Evolutionary conservation across 1,284 basidiomycete species (phyloP).

Genomic region (Ceratobasidium sp.): DNA sequence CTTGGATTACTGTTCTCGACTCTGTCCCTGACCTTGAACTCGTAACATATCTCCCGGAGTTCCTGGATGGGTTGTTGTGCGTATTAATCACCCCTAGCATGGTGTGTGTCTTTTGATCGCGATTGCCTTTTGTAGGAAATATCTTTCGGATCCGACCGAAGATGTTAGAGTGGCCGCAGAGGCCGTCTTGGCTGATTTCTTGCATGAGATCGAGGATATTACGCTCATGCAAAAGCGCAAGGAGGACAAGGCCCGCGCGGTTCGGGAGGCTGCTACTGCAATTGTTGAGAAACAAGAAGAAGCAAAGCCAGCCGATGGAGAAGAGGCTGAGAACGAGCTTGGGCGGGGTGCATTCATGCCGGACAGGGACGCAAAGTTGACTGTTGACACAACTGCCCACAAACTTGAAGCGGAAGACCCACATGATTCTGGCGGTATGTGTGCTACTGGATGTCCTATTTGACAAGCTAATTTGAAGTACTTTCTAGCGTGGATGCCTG

Average conservation of each 20-base stretch:
- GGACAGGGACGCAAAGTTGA: conserved; percentile 34
- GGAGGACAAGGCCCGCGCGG: conserved; percentile 57
- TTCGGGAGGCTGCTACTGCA: conserved; percentile 46
- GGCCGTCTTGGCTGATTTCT: conserved; percentile 89
- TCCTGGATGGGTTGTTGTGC: conserved; percentile 91
- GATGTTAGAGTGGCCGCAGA: conserved; percentile 94
- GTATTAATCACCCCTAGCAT: conserved; percentile 50
- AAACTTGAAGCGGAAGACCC: conserved; percentile 30
- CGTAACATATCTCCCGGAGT: conserved; percentile 94
- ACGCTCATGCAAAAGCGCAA: conserved; percentile 71
- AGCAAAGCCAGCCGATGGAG: conserved; percentile 52
- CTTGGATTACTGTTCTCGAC: conserved; percentile 96
- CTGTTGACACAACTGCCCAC: conserved; percentile 8
- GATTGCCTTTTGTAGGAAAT: conserved; percentile 69
- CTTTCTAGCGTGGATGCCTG: conserved; percentile 86
- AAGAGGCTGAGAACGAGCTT: conserved; percentile 45
- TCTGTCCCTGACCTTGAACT: conserved; percentile 97
- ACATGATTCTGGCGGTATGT: conserved; percentile 69
- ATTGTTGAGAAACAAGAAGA: conserved; percentile 54
- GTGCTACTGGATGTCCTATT: no score
- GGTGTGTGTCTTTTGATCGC: conserved; percentile 16
- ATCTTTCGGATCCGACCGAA: conserved; percentile 92
- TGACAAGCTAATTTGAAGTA: no score
- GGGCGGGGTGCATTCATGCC: conserved; percentile 41
- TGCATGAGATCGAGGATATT: conserved; percentile 90